Percentiles rank a stretch among this genome's conserved stretches.
Conservation (phyloP, 2,329 filamentous ascomycete genomes). For the Scedosporium dehoogii region DNA sequence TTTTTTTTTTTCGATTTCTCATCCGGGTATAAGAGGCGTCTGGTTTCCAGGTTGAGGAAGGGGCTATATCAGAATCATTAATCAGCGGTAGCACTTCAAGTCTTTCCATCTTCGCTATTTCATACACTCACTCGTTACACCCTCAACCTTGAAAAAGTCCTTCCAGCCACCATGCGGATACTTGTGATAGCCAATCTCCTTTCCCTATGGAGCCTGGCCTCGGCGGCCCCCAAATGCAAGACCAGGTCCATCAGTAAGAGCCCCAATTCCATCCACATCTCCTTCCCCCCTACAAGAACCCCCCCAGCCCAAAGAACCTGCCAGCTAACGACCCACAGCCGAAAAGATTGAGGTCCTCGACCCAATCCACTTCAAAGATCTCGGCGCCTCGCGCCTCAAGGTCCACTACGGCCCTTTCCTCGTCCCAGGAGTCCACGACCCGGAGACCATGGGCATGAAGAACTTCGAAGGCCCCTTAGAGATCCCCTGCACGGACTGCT, state of each 20-base stretch:
- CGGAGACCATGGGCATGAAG: slow-evolving; percentile 10
- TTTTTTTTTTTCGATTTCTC: neutral
- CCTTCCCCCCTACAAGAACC: neutral
- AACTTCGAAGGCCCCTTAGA: slow-evolving; percentile 8
- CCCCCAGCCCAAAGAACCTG: too few relatives aligned
- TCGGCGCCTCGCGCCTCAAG: slow-evolving; percentile 11
- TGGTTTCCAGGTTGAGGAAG: neutral
- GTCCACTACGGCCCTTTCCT: slow-evolving; percentile 14
- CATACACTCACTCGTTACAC: too few relatives aligned
- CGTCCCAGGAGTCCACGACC: slow-evolving; percentile 11
- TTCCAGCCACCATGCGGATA: neutral
- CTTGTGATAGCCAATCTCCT: neutral
- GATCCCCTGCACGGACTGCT: slow-evolving; percentile 15
- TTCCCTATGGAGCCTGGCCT: neutral
- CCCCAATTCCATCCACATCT: neutral
- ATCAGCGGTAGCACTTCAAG: too few relatives aligned
- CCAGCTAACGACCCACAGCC: neutral
- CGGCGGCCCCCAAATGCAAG: neutral
- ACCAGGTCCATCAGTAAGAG: neutral
- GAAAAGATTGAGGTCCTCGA: slow-evolving; percentile 1
- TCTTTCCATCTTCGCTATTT: too few relatives aligned
- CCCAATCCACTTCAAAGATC: slow-evolving; percentile 10
- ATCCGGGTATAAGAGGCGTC: neutral
- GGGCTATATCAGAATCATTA: too few relatives aligned
- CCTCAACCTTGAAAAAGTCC: too few relatives aligned